Evolutionary conservation across 805 yeast genomes (phyloP).

Genomic region (Sugiyamaella marilandica): DNA sequence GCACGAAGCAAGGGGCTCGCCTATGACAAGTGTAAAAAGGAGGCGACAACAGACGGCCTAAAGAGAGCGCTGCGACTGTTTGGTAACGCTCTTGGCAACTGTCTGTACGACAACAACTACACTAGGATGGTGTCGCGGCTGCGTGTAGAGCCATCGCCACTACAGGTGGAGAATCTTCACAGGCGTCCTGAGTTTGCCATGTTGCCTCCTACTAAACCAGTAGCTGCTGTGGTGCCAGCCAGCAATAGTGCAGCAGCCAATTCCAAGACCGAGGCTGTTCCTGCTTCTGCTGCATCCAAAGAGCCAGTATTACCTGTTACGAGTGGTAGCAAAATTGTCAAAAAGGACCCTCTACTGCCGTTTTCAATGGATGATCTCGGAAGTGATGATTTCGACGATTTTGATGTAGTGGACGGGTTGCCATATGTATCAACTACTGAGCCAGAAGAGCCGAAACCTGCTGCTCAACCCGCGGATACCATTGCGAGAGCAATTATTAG

Average conservation of each 20-base stretch:
- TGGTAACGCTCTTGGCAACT: constrained; percentile 65
- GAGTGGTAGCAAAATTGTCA: not conserved
- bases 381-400: constrained; percentile 10
- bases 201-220: not conserved
- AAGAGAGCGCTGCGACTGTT: constrained; percentile 76
- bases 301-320: not conserved
- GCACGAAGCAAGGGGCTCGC: constrained; percentile 53
- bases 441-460: not conserved
- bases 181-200: constrained; percentile 16
- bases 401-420: constrained; percentile 4
- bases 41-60: constrained; percentile 78
- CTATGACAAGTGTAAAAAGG: constrained; percentile 74
- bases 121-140: constrained; percentile 22
- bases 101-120: constrained; percentile 33
- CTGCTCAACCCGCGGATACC: not conserved
- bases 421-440: not conserved
- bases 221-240: not conserved
- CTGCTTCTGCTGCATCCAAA: not conserved
- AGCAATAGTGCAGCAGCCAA: not conserved
- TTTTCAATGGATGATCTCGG: constrained; percentile 4
- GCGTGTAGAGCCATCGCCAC: constrained; percentile 8
- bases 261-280: not conserved
- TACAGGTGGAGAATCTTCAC: constrained; percentile 14
- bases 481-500: not conserved
- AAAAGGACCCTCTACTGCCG: not conserved